Evolutionary conservation across 2,329 filamentous ascomycete species (phyloP), one percentile per base, ranked within the genome.

Genomic region (Curvularia spicifera): DNA sequence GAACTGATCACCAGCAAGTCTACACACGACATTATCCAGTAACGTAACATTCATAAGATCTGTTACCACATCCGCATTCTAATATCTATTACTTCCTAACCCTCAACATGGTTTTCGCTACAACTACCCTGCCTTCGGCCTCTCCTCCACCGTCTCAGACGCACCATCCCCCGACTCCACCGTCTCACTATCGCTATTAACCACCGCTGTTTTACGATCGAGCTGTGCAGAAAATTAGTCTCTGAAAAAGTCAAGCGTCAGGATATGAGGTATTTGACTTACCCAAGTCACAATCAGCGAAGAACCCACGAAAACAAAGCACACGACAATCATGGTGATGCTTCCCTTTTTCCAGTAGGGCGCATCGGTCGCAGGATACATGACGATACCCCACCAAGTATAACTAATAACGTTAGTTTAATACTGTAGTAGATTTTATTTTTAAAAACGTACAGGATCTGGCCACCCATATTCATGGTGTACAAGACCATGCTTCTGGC

Each of bases 351-450:
- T 72, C 71, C 79, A 80, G 54, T 80, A 80, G 0, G 78, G 78
- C 0, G 74, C 78, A 58, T 81, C 76, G 1, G 71, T 73, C 2
- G 78, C 78, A 10, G 77, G 69, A 49, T 81, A 81, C 37, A 81
- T 63, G 0, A 74, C 69, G 4, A 81, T 80, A 0, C 79, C 79
- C 79, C 79, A 81, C 51, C 78, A 81, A 0, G 80, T 80, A 56
- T 77, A 18, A 18, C 18, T 18, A 18, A 18, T 18, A 18, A 18
- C 18, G 18, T 18, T 18, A 18, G 18, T 18, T 18, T 18, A 18
- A 18, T 18, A 18, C 18, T 18, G 18, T 18, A 18, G 18, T 18
- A 18, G 1, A 18, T 18, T 18, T 18, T 18, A 18, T 18, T 18
- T 18, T 18, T 18, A 18, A 18, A 1, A 18, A 18, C 18, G 18